Percentiles rank a stretch among this genome's conserved stretches.
These are phyloP conservation scores for Botrytis hyacinthi DNA, from an alignment of 2,329 filamentous ascomycete species.

Conservation along the genomic window DNA sequence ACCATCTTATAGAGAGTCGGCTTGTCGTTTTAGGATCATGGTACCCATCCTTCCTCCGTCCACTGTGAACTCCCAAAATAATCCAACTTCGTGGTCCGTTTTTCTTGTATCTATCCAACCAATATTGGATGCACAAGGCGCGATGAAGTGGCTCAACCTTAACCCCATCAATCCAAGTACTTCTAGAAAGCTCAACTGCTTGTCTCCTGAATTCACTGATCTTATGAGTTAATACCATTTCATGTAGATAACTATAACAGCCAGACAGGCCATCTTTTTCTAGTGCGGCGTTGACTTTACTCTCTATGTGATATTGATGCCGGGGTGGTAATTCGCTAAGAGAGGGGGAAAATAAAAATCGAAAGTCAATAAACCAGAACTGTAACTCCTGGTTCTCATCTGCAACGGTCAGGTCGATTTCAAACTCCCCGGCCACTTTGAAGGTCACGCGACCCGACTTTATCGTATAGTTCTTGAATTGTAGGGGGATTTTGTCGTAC, in stretches of 20 bases:
- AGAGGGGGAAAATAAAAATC: constrained; percentile 75
- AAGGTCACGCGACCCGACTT: constrained; percentile 89
- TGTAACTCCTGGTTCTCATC: constrained; percentile 80
- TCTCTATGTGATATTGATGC: constrained; percentile 66
- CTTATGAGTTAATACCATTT: constrained; percentile 86
- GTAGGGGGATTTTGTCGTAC: constrained; percentile 68
- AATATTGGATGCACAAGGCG: constrained; percentile 86
- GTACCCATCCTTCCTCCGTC: constrained; percentile 46
- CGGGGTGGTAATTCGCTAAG: constrained; percentile 59
- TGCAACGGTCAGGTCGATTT: constrained; percentile 87
- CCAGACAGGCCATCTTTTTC: constrained; percentile 68
- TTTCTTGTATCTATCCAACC: constrained; percentile 60
- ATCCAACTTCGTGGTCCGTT: constrained; percentile 81
- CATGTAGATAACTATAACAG: constrained; percentile 84
- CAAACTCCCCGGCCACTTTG: constrained; percentile 77
- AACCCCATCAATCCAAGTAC: constrained; percentile 75
- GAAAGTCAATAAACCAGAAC: constrained; percentile 92
- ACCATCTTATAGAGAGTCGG: constrained; percentile 70
- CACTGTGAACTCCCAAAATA: constrained; percentile 76
- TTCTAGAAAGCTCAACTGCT: constrained; percentile 65
- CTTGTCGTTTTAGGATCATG: constrained; percentile 50
- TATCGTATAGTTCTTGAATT: constrained; percentile 76
- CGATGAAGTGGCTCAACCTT: constrained; percentile 78
- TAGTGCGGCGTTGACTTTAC: constrained; percentile 69
- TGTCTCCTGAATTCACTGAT: constrained; percentile 79